These are phyloP conservation scores for Phaseolus lunatus DNA, from an alignment of 306 rosid species.

Conservation along the genomic window DNA sequence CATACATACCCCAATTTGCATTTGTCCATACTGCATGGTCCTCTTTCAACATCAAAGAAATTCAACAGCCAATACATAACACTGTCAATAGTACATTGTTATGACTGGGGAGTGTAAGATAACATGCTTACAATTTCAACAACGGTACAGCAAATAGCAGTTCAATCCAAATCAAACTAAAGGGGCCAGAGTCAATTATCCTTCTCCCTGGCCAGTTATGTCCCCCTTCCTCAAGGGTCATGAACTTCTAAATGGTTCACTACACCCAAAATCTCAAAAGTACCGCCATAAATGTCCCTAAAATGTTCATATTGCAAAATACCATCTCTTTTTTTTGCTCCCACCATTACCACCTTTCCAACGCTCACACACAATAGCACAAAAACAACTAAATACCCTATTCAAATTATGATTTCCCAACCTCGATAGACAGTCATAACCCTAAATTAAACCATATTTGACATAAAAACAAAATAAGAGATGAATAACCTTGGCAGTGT, in stretches of 20 bases:
- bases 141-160: no score
- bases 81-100: background rate
- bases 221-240: background rate
- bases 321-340: no score
- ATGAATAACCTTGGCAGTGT: constrained; percentile 79
- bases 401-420: background rate
- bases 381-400: background rate
- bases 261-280: background rate
- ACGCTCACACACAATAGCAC: background rate
- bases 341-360: background rate
- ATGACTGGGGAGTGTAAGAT: no score
- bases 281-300: background rate
- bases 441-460: no score
- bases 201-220: no score
- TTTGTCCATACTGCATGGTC: background rate
- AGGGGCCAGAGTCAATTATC: background rate
- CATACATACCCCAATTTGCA: constrained; percentile 5
- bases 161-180: no score
- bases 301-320: background rate
- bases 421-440: background rate
- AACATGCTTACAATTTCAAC: no score
- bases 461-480: background rate
- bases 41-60: background rate
- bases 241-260: background rate
- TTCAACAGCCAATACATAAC: background rate